Evolutionary conservation across 78 protist species (phyloP).

Genomic region (Dictyostelium purpureum): DNA sequence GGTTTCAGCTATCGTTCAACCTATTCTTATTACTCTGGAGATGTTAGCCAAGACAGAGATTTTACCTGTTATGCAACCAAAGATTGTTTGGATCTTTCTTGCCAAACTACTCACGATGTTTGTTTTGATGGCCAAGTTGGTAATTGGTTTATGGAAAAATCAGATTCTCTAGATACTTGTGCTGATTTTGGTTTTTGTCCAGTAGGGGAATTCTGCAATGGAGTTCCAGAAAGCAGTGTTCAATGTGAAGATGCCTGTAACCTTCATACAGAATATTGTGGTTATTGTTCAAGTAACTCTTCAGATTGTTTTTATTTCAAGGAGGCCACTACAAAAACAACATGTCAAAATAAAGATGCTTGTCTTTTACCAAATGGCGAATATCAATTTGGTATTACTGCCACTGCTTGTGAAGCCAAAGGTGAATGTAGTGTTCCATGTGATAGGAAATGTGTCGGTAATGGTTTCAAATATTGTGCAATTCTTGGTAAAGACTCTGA

Average conservation of each 20-base stretch:
- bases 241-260: constrained; percentile 1
- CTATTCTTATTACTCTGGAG: neutral
- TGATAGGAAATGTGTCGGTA: constrained; percentile 45
- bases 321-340: neutral
- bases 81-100: constrained; percentile 26
- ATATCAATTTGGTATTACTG: neutral
- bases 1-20: constrained; percentile 9
- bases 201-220: neutral
- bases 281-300: constrained; percentile 28
- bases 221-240: neutral
- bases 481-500: neutral
- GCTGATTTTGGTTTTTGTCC: neutral
- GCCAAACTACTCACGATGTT: constrained; percentile 37
- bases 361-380: constrained; percentile 12
- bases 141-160: neutral
- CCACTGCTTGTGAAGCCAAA: neutral
- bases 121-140: constrained; percentile 61
- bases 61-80: neutral
- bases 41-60: neutral
- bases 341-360: neutral
- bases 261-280: neutral
- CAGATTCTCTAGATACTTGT: neutral
- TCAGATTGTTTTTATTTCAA: constrained; percentile 8
- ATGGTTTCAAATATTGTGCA: neutral
- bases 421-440: constrained; percentile 24